Percentiles rank a stretch among this genome's conserved stretches.
phyloP scores from a whole-genome alignment of 176 grass and related monocot species.

The Olyra latifolia region DNA sequence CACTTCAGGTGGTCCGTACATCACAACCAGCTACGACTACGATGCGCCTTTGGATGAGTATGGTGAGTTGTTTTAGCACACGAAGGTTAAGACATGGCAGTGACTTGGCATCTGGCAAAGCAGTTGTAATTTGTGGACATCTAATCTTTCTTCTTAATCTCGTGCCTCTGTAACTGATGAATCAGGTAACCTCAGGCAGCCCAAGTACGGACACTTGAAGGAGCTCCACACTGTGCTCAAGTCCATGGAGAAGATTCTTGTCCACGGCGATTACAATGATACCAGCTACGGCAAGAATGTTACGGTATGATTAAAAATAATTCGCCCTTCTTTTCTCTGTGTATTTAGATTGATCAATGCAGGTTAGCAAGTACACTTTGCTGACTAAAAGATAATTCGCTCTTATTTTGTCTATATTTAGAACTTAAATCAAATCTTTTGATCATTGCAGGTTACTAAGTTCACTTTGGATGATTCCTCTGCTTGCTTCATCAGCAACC shows the following conservation, averaged over 20 bases:
- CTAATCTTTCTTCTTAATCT: not conserved
- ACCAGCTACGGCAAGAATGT: slow-evolving; percentile 28
- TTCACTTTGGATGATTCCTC: slow-evolving; percentile 32
- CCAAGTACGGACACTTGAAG: slow-evolving; percentile 86
- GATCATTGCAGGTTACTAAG: slow-evolving; percentile 47
- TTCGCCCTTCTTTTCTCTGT: not conserved
- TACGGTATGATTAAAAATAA: slow-evolving; percentile 3
- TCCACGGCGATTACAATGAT: slow-evolving; percentile 49
- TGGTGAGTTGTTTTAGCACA: slow-evolving; percentile 44
- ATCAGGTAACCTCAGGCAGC: slow-evolving; percentile 67
- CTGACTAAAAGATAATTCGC: no score
- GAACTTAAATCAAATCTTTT: no score
- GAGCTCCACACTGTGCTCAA: slow-evolving; percentile 61
- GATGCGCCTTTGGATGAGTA: slow-evolving; percentile 92
- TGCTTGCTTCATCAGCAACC: slow-evolving; percentile 78
- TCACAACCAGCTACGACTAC: slow-evolving; percentile 82
- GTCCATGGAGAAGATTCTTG: slow-evolving; percentile 58
- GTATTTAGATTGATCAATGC: no score
- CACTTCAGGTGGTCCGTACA: slow-evolving; percentile 78
- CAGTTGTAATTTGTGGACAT: not conserved
- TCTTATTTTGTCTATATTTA: no score
- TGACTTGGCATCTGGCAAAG: not conserved
- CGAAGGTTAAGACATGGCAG: not conserved
- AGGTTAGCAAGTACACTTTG: no score
- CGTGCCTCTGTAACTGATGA: not conserved